Percentiles rank a stretch among this genome's conserved stretches.
These are phyloP conservation scores for Colletotrichum shisoi DNA, from an alignment of 2,329 filamentous ascomycete species.

Conservation along the genomic window DNA sequence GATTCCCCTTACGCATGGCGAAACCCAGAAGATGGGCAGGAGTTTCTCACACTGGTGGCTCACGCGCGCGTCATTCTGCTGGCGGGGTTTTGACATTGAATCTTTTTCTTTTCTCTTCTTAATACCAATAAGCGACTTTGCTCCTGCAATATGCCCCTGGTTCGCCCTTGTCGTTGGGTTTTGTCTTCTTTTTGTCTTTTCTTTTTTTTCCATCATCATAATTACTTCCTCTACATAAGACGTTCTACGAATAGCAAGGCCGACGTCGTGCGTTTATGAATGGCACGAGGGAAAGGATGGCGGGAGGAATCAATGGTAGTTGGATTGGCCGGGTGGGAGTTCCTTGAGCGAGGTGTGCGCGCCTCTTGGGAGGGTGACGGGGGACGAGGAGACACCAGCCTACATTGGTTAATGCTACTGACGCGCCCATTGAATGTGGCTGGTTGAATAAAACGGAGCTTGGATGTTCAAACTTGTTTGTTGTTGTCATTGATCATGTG, in stretches of 20 bases:
- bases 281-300: slow-evolving; percentile 30
- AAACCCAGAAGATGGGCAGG: slow-evolving; percentile 36
- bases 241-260: slow-evolving; percentile 30
- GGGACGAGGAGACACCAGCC: slow-evolving; percentile 5
- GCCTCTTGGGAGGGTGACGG: neutral
- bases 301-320: neutral
- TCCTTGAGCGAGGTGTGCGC: neutral
- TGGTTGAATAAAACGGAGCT: slow-evolving; percentile 29
- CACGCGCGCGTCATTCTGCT: slow-evolving; percentile 28
- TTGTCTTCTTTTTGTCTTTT: slow-evolving; percentile 20
- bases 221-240: slow-evolving; percentile 31
- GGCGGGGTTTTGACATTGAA: slow-evolving; percentile 12
- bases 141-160: slow-evolving; percentile 18
- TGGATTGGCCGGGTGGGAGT: neutral
- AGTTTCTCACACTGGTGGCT: slow-evolving; percentile 36
- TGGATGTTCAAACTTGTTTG: slow-evolving; percentile 1
- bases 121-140: slow-evolving; percentile 35
- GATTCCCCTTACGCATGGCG: slow-evolving; percentile 39
- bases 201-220: slow-evolving; percentile 24
- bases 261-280: slow-evolving; percentile 31
- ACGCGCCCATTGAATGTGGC: slow-evolving; percentile 16
- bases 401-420: slow-evolving; percentile 36
- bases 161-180: too few relatives aligned
- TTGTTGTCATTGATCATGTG: neutral
- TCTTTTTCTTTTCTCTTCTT: slow-evolving; percentile 6